Evolutionary conservation across 1,284 basidiomycete genomes (phyloP).

Genomic region (Ustilago trichophora): DNA sequence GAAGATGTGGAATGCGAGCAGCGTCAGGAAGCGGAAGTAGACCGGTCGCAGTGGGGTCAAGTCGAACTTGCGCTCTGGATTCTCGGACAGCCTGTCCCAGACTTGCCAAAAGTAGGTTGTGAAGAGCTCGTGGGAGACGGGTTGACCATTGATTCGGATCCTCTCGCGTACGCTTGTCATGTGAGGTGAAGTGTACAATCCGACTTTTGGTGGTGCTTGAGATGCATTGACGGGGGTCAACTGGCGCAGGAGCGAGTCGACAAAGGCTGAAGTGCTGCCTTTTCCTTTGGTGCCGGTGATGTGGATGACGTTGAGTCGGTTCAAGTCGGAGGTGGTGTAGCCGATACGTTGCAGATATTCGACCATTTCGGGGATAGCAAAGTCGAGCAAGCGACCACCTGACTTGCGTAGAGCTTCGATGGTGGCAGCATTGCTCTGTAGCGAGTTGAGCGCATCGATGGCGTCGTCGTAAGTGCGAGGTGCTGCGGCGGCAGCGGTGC

Average conservation of each 20-base stretch:
- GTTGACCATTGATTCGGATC: constrained; percentile 90
- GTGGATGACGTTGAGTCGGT: constrained; percentile 90
- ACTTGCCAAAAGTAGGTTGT: constrained; percentile 94
- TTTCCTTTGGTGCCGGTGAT: constrained; percentile 99
- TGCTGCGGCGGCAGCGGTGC: neutral
- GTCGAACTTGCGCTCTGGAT: constrained; percentile 65
- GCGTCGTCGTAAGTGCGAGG: constrained; percentile 73
- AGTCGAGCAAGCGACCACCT: constrained; percentile 75
- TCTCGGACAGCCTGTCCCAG: constrained; percentile 86
- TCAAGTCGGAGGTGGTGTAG: constrained; percentile 81
- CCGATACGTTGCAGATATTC: constrained; percentile 89
- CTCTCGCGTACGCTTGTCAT: constrained; percentile 94
- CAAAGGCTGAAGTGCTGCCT: constrained; percentile 93
- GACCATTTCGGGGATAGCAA: constrained; percentile 86
- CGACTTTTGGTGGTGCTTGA: constrained; percentile 67
- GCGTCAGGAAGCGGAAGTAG: constrained; percentile 93
- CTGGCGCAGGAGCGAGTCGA: constrained; percentile 61
- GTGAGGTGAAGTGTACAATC: constrained; percentile 96
- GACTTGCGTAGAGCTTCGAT: constrained; percentile 84
- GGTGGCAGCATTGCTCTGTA: constrained; percentile 92
- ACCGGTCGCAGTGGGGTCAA: constrained; percentile 78
- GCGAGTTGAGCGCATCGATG: constrained; percentile 84
- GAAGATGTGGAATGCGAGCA: constrained; percentile 92
- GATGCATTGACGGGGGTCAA: constrained; percentile 37
- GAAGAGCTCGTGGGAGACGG: constrained; percentile 87